Evolutionary conservation across 768 basidiomycete genomes (phyloP).

Genomic region (Russula sp.): DNA sequence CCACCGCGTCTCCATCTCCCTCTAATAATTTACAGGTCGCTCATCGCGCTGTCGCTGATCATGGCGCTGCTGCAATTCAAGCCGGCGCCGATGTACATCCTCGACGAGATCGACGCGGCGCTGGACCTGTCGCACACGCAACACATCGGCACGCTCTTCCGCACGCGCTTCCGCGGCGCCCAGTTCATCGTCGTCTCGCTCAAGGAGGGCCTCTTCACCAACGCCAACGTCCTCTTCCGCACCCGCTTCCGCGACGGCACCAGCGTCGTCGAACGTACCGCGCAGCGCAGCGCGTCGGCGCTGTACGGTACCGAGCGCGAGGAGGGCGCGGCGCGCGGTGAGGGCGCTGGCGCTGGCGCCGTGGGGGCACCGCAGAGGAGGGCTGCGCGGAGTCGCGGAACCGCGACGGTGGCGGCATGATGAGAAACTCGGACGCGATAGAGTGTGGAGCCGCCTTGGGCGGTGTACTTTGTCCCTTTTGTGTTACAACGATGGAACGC

Average conservation of each 20-base stretch:
- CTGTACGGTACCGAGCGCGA: slow-evolving; percentile 30
- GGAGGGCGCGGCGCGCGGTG: background rate
- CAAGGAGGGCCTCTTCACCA: slow-evolving; percentile 96
- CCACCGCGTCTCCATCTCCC: background rate
- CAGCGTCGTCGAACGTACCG: slow-evolving; percentile 79
- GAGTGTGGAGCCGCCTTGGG: too few species aligned
- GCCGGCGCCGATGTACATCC: slow-evolving; percentile 98
- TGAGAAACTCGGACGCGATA: too few species aligned
- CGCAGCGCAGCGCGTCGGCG: slow-evolving; percentile 51
- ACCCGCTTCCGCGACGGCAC: slow-evolving; percentile 94
- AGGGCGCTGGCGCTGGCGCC: background rate
- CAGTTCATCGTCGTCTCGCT: slow-evolving; percentile 98
- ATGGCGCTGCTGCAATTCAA: slow-evolving; percentile 99
- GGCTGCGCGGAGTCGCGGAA: slow-evolving; percentile 2
- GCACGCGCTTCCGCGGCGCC: slow-evolving; percentile 92
- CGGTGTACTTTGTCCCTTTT: too few species aligned
- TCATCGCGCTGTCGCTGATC: slow-evolving; percentile 96
- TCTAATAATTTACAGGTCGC: slow-evolving; percentile 52
- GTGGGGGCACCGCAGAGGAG: background rate
- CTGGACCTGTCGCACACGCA: slow-evolving; percentile 95
- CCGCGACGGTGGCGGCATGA: background rate
- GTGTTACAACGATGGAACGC: too few species aligned
- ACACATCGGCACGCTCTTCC: slow-evolving; percentile 97
- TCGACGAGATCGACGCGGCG: slow-evolving; percentile 98
- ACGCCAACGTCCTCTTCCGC: slow-evolving; percentile 93